Evolutionary conservation across 2,329 filamentous ascomycete genomes (phyloP).

Genomic region (Sarocladium kiliense): DNA sequence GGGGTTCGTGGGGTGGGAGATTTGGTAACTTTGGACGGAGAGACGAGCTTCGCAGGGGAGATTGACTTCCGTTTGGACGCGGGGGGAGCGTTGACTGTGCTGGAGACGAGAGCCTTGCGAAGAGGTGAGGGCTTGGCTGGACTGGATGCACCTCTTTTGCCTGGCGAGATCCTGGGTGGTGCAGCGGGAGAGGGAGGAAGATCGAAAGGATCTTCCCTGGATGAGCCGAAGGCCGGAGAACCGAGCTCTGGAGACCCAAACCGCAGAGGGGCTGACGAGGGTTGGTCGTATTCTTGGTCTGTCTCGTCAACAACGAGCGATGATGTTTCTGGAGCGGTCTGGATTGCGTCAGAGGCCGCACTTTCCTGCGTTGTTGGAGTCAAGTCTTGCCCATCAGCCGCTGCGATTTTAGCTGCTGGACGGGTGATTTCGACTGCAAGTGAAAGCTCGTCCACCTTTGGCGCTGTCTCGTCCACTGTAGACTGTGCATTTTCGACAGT

Average conservation of each 20-base stretch:
- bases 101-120: background rate
- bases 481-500: no score
- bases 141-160: background rate
- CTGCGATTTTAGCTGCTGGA: no score
- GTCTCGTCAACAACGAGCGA: conserved; percentile 1
- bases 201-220: background rate
- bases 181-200: background rate
- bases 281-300: background rate
- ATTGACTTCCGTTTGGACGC: background rate
- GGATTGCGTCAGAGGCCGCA: background rate
- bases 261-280: background rate
- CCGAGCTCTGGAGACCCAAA: background rate
- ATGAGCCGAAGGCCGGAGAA: background rate
- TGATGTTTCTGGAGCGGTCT: background rate
- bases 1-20: conserved; percentile 21
- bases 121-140: conserved; percentile 5
- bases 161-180: background rate
- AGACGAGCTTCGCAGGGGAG: background rate
- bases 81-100: background rate
- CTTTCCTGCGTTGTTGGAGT: background rate
- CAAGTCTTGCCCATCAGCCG: background rate
- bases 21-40: conserved; percentile 1
- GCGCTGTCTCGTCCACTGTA: no score
- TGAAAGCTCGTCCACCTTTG: no score
- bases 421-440: no score